These are phyloP conservation scores for Chlamydomonas applanata DNA, from an alignment of 139 green algal species.

Conservation along the genomic window DNA sequence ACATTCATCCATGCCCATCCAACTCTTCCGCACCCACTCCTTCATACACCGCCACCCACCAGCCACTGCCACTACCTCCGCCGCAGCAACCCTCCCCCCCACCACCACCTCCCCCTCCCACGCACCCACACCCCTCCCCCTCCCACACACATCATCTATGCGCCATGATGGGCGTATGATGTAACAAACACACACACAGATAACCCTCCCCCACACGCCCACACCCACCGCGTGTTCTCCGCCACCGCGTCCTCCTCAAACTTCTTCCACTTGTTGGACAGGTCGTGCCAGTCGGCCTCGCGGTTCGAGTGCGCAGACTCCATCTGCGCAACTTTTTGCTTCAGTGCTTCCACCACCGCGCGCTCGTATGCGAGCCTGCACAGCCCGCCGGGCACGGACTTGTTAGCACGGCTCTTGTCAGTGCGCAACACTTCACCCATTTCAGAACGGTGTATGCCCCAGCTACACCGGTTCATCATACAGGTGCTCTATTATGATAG, in stretches of 20 bases:
- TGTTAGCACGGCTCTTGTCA: no score
- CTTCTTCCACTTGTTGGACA: conserved; percentile 9
- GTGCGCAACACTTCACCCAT: no score
- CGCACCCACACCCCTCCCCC: no score
- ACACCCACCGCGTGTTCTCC: conserved; percentile 9
- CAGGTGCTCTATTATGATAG: no score
- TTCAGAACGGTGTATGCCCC: no score
- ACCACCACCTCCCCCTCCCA: no score
- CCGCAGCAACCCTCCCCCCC: background rate
- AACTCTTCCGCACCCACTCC: no score
- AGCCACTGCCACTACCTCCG: background rate
- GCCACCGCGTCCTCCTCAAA: conserved; percentile 11
- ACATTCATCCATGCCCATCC: no score
- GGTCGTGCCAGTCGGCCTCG: conserved; percentile 15
- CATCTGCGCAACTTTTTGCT: background rate
- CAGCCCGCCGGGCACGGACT: no score
- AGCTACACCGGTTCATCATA: no score
- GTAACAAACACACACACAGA: background rate
- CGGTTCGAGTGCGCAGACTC: conserved; percentile 15
- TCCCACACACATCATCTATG: no score
- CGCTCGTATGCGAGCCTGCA: conserved; percentile 13
- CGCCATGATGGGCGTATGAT: background rate
- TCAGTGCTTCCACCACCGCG: conserved; percentile 1
- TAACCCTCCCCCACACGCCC: background rate
- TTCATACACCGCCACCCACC: no score